Evolutionary conservation across 2,329 filamentous ascomycete species (phyloP).

Genomic region (Albophoma yamanashiensis): DNA sequence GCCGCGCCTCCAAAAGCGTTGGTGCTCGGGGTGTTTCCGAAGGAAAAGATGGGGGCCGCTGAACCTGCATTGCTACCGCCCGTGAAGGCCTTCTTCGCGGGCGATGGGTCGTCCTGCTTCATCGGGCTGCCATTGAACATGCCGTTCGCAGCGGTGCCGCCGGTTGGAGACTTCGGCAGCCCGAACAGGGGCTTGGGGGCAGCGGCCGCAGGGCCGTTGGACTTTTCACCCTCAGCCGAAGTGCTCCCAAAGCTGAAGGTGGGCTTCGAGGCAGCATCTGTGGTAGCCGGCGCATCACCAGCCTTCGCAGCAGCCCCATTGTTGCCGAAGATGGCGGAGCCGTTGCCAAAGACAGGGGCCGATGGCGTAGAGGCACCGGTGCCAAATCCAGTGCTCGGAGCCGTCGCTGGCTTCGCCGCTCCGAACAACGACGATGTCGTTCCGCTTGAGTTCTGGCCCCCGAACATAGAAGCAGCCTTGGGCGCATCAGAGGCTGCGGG

Average conservation of each 20-base stretch:
- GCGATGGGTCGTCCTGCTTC: conserved; percentile 29
- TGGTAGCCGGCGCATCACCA: conserved; percentile 7
- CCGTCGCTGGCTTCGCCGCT: conserved; percentile 8
- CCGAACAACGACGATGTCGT: conserved; percentile 20
- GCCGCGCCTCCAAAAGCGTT: conserved; percentile 24
- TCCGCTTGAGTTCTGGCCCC: not conserved
- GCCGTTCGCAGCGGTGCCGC: conserved; percentile 13
- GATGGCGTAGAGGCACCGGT: conserved; percentile 7
- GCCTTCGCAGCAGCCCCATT: conserved; percentile 9
- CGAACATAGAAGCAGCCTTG: conserved; percentile 7
- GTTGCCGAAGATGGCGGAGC: conserved; percentile 7
- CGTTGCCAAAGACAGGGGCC: conserved; percentile 17
- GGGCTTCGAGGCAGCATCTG: conserved; percentile 11
- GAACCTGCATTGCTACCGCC: conserved; percentile 12
- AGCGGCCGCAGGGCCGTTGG: conserved; percentile 8
- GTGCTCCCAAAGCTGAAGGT: conserved; percentile 22
- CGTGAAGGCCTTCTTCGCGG: conserved; percentile 23
- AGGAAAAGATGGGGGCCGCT: conserved; percentile 23
- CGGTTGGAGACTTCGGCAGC: conserved; percentile 21
- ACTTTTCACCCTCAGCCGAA: conserved; percentile 12
- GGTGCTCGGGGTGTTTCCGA: conserved; percentile 21
- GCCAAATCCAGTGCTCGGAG: conserved; percentile 3
- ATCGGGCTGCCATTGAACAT: conserved; percentile 32
- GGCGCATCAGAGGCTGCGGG: conserved; percentile 9
- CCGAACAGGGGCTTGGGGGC: conserved; percentile 27